Evolutionary conservation across 228 moss, liverwort and hornwort species (phyloP), one percentile per base, ranked within the genome.

Genomic region (Sphagnum magellanicum): DNA sequence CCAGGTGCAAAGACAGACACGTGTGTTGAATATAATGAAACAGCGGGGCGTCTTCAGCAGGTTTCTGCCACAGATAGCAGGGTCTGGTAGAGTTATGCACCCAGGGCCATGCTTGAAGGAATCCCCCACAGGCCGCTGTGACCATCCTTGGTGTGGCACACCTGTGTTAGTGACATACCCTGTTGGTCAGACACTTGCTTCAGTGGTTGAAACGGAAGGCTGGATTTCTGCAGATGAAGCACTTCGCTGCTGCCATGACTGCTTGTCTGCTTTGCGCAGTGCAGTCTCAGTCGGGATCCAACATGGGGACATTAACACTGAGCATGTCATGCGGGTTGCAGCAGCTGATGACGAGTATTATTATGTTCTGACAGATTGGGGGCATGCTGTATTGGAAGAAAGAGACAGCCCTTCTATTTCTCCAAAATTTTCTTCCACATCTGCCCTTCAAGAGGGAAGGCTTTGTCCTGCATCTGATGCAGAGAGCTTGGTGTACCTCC

Each of bases 141-240:
- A 97, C 79, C 97, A 97, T 78, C 93, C 97, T 58, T 97, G 90
- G 97, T 97, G 97, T 76, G 97, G 97, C 14, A 93, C 91, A 49
- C 97, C 97, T 67, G 93, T 97, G 71, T 81, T 97, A 64, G 97
- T 97, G 60, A 97, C 97, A 60, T 86, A 91, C 57, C 97, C 97
- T 6, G 85, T 93, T 50, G 97, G 97, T 62, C 93, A 93, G 75
- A 85, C 93, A 46, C 86, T 97, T 13, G 93, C 90, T 72, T 48
- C 87, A 72, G 91, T 93, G 49, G 85, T 93, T 57, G 97, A 91
- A 66, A 82, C 93, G 67, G 91, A 93, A 78, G 97, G 97, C 11
- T 78, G 88, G 53, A 89, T 97, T 78, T 74, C 97, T 61, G 76
- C 93, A 53, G 93, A 93, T 67, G 93, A 93, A 66, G 97, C 93